Percentiles rank a stretch among this genome's conserved stretches.
These are phyloP conservation scores for Sicyos baderoa DNA, from an alignment of 306 rosid genomes.

Conservation along the genomic window DNA sequence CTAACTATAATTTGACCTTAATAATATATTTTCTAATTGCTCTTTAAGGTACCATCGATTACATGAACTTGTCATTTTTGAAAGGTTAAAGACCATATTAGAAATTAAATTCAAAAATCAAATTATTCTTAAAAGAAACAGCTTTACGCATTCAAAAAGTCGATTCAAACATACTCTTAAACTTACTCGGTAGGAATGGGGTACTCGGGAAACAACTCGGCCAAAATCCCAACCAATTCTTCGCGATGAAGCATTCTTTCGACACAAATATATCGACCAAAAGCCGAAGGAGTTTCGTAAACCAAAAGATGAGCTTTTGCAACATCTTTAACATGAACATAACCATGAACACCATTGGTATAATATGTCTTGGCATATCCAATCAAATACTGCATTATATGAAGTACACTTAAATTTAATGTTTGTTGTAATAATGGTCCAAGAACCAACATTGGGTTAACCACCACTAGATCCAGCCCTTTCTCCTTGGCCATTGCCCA, in stretches of 20 bases:
- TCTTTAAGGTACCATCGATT: no score
- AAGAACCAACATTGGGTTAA: constrained; percentile 72
- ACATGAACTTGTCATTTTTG: no score
- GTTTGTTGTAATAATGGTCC: constrained; percentile 67
- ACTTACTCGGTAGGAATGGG: constrained; percentile 65
- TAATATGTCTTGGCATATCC: constrained; percentile 76
- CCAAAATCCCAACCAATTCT: constrained; percentile 61
- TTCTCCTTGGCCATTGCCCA: constrained; percentile 54
- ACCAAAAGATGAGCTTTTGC: constrained; percentile 72
- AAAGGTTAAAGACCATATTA: no score
- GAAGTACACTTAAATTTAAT: constrained; percentile 65
- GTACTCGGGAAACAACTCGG: constrained; percentile 61
- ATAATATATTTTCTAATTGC: no score
- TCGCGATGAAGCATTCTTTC: constrained; percentile 74
- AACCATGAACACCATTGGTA: constrained; percentile 65
- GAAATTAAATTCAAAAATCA: no score
- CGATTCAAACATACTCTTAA: no score
- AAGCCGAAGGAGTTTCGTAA: constrained; percentile 54
- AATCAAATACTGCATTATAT: constrained; percentile 59
- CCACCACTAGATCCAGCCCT: constrained; percentile 59
- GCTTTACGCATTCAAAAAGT: no score
- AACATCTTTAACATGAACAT: constrained; percentile 65
- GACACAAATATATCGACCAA: constrained; percentile 66
- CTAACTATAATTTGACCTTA: no score
- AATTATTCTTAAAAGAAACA: no score